These are phyloP conservation scores for Syncephalastrum contaminatum DNA, from an alignment of 371 early-diverging fungal species.

Conservation along the genomic window DNA sequence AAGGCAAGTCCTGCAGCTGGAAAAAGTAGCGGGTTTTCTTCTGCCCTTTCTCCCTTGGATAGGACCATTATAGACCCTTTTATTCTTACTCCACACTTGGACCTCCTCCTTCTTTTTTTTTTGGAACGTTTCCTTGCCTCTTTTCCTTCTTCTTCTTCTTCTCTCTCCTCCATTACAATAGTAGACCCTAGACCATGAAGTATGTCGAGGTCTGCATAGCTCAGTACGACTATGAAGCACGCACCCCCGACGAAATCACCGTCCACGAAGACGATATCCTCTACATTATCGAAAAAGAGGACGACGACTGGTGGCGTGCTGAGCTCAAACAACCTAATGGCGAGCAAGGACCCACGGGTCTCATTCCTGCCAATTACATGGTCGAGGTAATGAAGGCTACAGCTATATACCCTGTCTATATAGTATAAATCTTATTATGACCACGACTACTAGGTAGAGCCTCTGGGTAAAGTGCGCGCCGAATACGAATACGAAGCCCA, in stretches of 20 bases:
- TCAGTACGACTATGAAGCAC: constrained; percentile 76
- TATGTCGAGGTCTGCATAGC: constrained; percentile 47
- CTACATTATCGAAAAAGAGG: constrained; percentile 72
- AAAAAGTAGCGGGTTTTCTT: too few species aligned
- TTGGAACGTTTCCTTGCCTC: too few species aligned
- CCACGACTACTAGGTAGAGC: constrained; percentile 20
- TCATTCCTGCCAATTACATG: constrained; percentile 79
- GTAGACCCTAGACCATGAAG: constrained; percentile 25
- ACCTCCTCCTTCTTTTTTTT: too few species aligned
- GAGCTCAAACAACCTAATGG: constrained; percentile 52
- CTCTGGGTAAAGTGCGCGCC: constrained; percentile 62
- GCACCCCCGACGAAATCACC: constrained; percentile 83
- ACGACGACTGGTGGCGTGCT: constrained; percentile 81
- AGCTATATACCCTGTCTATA: not conserved
- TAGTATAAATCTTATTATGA: not conserved
- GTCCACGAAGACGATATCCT: constrained; percentile 77
- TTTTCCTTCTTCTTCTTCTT: too few species aligned
- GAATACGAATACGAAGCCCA: constrained; percentile 79
- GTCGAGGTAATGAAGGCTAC: constrained; percentile 51
- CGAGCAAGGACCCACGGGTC: constrained; percentile 55
- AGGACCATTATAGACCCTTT: too few species aligned
- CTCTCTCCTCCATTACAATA: not conserved
- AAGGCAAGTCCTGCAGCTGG: too few species aligned
- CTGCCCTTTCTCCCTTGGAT: too few species aligned
- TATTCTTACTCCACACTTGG: too few species aligned